Conservation (phyloP, 306 rosid genomes). For the Casuarina equisetifolia region DNA sequence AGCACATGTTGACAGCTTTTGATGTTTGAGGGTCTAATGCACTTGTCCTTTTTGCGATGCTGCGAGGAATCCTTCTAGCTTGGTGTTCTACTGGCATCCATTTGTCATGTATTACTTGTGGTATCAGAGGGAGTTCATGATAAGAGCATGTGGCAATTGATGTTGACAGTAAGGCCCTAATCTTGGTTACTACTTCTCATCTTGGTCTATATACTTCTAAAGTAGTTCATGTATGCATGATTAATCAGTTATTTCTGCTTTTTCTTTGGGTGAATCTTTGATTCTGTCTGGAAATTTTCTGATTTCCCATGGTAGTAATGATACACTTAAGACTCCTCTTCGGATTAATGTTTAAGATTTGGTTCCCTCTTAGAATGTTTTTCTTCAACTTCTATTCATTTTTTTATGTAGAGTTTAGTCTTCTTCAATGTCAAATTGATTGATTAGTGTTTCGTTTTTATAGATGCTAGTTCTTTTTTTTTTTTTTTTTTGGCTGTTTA, state of each 20-base stretch:
- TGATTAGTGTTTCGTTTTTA: too few species aligned
- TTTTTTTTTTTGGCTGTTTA: too few species aligned
- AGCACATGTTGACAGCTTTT: not conserved
- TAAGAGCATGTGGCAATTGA: slow-evolving; percentile 71
- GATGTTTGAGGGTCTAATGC: slow-evolving; percentile 28
- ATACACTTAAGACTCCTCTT: not conserved
- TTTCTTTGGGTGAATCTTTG: not conserved
- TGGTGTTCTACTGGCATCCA: slow-evolving; percentile 71
- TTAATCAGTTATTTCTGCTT: not conserved
- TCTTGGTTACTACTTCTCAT: slow-evolving; percentile 11
- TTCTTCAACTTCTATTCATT: not conserved
- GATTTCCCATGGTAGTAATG: not conserved
- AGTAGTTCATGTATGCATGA: not conserved
- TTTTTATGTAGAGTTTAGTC: not conserved
- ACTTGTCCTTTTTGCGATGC: slow-evolving; percentile 43
- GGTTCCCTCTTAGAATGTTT: not conserved
- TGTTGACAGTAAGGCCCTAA: slow-evolving; percentile 59
- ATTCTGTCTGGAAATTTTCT: not conserved
- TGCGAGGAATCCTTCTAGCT: slow-evolving; percentile 78
- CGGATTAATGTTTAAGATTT: not conserved
- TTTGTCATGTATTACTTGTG: slow-evolving; percentile 76
- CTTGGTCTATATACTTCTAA: not conserved
- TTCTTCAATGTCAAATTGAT: too few species aligned
- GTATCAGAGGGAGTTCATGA: slow-evolving; percentile 85
- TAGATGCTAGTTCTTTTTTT: too few species aligned